Conservation (phyloP, 805 yeast genomes). For the Pichia phayaonensis region DNA sequence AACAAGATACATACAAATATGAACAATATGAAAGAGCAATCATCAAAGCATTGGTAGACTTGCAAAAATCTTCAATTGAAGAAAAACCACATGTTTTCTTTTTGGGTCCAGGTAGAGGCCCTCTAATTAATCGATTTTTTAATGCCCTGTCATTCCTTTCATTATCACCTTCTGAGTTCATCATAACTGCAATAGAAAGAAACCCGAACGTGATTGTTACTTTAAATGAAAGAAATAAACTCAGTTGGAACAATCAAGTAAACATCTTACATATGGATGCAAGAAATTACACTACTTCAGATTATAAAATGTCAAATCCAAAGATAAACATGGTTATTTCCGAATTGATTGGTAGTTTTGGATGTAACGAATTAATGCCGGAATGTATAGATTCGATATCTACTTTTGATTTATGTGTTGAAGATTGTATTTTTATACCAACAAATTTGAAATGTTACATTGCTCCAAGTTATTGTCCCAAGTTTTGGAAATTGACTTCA, state of each 20-base stretch:
- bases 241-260: constrained; percentile 47
- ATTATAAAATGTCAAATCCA: constrained; percentile 19
- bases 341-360: constrained; percentile 85
- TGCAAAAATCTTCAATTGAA: constrained; percentile 15
- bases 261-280: constrained; percentile 51
- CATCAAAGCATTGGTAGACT: constrained; percentile 39
- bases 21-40: constrained; percentile 60
- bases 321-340: constrained; percentile 47
- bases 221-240: constrained; percentile 41
- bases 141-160: constrained; percentile 32
- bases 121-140: constrained; percentile 52
- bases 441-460: constrained; percentile 48
- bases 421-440: constrained; percentile 60
- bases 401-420: constrained; percentile 13
- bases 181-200: constrained; percentile 63
- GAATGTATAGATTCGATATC: constrained; percentile 56
- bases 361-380: constrained; percentile 86
- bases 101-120: constrained; percentile 88
- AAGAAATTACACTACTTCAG: constrained; percentile 37
- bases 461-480: constrained; percentile 62
- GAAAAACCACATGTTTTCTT: constrained; percentile 36
- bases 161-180: constrained; percentile 18
- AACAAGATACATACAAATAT: constrained; percentile 64
- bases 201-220: constrained; percentile 52
- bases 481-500: constrained; percentile 33